Percentiles rank a stretch among this genome's conserved stretches.
Conservation (phyloP, 805 yeast species). For the Metschnikowia hibisci region DNA sequence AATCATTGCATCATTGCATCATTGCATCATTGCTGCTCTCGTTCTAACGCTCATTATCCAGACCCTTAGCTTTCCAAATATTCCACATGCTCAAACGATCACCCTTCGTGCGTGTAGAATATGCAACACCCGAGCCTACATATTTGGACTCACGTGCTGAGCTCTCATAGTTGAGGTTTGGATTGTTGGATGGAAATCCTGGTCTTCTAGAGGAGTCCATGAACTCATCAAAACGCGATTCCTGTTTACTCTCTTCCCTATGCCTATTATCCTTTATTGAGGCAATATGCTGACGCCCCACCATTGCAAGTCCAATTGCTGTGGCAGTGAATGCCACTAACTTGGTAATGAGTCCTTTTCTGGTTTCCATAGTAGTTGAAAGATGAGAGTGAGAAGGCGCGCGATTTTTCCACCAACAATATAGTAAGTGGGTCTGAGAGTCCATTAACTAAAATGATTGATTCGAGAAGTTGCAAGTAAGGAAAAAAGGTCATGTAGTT, state of each 20-base stretch:
- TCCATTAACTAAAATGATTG: too few species aligned
- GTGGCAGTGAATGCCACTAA: constrained; percentile 29
- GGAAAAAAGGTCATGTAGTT: too few species aligned
- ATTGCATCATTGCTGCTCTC: too few species aligned
- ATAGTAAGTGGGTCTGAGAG: too few species aligned
- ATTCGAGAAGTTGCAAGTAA: too few species aligned
- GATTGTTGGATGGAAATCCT: constrained; percentile 47
- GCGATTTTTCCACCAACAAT: too few species aligned
- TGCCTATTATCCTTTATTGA: constrained; percentile 33
- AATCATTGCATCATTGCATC: too few species aligned
- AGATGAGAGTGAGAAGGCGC: background rate
- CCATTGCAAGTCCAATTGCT: constrained; percentile 30
- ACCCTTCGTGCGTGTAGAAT: constrained; percentile 53
- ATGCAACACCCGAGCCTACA: constrained; percentile 65
- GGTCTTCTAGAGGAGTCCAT: constrained; percentile 38
- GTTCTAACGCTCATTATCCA: background rate
- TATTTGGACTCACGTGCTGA: constrained; percentile 54
- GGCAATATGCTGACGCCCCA: constrained; percentile 37
- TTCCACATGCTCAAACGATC: constrained; percentile 42
- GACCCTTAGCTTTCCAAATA: constrained; percentile 10
- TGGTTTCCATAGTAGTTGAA: constrained; percentile 29
- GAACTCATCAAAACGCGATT: constrained; percentile 27
- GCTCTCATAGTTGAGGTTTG: constrained; percentile 28
- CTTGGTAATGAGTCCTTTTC: constrained; percentile 32
- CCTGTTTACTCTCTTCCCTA: constrained; percentile 34